Evolutionary conservation across 2,329 filamentous ascomycete genomes (phyloP).

Genomic region (Fusarium vanettenii): DNA sequence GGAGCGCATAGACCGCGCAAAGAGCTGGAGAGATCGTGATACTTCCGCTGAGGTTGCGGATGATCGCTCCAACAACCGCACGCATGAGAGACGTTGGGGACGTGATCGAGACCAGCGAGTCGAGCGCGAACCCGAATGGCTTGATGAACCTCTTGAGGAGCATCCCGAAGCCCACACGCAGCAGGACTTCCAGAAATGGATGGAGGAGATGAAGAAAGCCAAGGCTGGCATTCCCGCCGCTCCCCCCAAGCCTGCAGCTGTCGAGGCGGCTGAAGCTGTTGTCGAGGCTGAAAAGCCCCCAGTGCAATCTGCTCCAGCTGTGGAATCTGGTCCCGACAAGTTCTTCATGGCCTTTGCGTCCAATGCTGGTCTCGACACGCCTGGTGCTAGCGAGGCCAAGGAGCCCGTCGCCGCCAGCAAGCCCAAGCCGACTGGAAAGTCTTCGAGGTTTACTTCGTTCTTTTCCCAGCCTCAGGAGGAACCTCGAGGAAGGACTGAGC

Average conservation of each 20-base stretch:
- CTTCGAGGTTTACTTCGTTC: conserved; percentile 88
- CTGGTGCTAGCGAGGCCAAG: conserved; percentile 63
- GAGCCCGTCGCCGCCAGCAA: conserved; percentile 56
- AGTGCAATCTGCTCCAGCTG: conserved; percentile 69
- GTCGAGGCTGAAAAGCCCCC: conserved; percentile 64
- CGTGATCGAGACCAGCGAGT: conserved; percentile 68
- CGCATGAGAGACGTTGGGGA: conserved; percentile 64
- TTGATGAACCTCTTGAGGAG: conserved; percentile 79
- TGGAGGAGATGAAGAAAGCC: conserved; percentile 86
- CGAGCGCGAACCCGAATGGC: conserved; percentile 91
- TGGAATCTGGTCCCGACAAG: conserved; percentile 78
- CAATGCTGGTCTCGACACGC: conserved; percentile 56
- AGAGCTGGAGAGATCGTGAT: conserved; percentile 71
- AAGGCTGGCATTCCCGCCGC: conserved; percentile 54
- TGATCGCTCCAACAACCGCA: conserved; percentile 68
- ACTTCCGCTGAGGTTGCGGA: conserved; percentile 55
- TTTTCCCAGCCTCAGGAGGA: conserved; percentile 68
- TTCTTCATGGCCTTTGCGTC: conserved; percentile 74
- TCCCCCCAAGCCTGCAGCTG: conserved; percentile 50
- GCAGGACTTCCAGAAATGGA: conserved; percentile 95
- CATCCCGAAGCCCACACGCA: conserved; percentile 80
- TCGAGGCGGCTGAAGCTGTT: conserved; percentile 50
- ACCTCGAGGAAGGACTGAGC: conserved; percentile 60
- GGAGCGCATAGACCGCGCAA: conserved; percentile 67
- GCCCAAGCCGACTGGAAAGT: conserved; percentile 70